Evolutionary conservation across 2,329 filamentous ascomycete genomes (phyloP), one percentile per base, ranked within the genome.

Genomic region (Cercospora brassicicola): DNA sequence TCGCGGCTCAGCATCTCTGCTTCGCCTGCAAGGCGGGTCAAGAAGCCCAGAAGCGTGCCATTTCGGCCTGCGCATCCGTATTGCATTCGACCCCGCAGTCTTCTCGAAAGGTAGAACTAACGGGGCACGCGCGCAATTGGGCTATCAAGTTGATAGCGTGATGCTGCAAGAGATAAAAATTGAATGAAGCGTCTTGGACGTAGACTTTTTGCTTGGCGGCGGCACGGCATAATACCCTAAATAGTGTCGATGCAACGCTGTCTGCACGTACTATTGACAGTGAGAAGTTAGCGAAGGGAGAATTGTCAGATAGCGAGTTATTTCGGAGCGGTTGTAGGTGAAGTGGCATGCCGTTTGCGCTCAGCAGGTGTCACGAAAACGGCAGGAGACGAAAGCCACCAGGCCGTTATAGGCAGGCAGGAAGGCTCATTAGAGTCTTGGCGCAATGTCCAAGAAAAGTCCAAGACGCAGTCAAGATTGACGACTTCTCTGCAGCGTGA

Each of bases 361-460:
- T 31, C 53, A 33, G 18, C n/a, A 48, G 36, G 23, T 48, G 20
- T 28, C 18, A 31, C 42, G 36, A 13, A 62, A 45, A 45, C 42
- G 59, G 59, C 36, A 62, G 59, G 42, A 36, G 59, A 62, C 33
- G 39, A 28, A 31, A 11, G 36, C 53, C 59, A 62, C 59, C 39
- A 62, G 36, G 23, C 59, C 59, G 8, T 15, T 28, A 45, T 26
- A 48, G 59, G 39, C 36, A 62, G 59, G 59, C 59, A 51, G 36
- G 39, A 62, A 61, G 33, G 33, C 18, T 11, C 26, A 45, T 18
- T n/a, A n/a, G 36, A 30, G 28, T 18, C 59, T 62, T 62, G 59
- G 45, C 45, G 45, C 45, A 51, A 23, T 51, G 45, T 23, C 57
- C 57, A 60, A 60, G 57, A 60, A 60, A 26, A 51, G 53, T 45